Conservation (phyloP, 768 basidiomycete genomes). For the Agrocybe chaxingu region DNA sequence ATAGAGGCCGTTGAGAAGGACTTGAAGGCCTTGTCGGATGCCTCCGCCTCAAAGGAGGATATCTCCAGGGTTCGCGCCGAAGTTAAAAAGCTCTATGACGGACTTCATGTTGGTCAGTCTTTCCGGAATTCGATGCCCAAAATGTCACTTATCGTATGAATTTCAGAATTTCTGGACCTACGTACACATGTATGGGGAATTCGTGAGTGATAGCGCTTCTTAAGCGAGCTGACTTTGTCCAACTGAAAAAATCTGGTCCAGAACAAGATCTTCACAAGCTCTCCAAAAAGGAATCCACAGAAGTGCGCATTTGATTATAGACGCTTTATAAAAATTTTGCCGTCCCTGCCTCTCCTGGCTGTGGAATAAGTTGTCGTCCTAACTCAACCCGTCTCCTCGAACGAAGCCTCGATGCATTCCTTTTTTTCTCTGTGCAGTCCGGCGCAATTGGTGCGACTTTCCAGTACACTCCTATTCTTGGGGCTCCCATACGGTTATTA, state of each 20-base stretch:
- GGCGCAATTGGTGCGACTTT: too few relatives aligned
- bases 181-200: slow-evolving; percentile 85
- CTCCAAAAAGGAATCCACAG: slow-evolving; percentile 62
- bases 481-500: too few relatives aligned
- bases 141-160: background rate
- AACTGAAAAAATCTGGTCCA: slow-evolving; percentile 23
- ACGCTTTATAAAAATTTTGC: background rate
- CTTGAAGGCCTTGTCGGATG: slow-evolving; percentile 66
- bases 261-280: slow-evolving; percentile 80
- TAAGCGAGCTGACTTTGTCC: background rate
- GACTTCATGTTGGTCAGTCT: slow-evolving; percentile 70
- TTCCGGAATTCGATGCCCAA: background rate
- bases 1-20: slow-evolving; percentile 92
- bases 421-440: too few relatives aligned
- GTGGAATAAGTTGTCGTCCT: background rate
- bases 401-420: too few relatives aligned
- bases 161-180: slow-evolving; percentile 74
- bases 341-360: background rate
- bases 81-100: slow-evolving; percentile 84
- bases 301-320: slow-evolving; percentile 48
- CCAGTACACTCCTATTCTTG: too few relatives aligned
- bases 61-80: slow-evolving; percentile 72
- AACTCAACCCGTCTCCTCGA: too few relatives aligned
- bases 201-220: slow-evolving; percentile 49
- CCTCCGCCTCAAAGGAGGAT: slow-evolving; percentile 77